Conservation (phyloP, 768 basidiomycete genomes). For the Sporobolomyces roseus region DNA sequence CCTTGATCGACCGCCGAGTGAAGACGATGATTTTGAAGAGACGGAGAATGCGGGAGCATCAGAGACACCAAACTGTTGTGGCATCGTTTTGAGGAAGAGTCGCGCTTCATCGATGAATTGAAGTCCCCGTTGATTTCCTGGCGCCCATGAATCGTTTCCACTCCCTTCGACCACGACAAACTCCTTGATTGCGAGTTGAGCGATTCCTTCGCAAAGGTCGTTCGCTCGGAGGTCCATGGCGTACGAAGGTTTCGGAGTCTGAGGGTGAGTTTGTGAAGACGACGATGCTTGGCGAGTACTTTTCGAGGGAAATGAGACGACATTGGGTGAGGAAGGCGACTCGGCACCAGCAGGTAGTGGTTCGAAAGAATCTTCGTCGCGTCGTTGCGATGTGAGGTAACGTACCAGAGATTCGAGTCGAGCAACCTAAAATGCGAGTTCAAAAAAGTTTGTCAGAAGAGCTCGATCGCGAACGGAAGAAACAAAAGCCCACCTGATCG, state of each 20-base stretch:
- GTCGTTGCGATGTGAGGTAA: constrained; percentile 34
- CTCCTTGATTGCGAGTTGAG: constrained; percentile 36
- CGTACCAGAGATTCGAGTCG: constrained; percentile 37
- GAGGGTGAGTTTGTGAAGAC: not conserved
- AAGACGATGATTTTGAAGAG: not conserved
- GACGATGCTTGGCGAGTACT: too few species aligned
- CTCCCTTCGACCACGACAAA: constrained; percentile 38
- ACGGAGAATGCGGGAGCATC: constrained; percentile 4
- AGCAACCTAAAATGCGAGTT: constrained; percentile 20
- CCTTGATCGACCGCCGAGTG: not conserved
- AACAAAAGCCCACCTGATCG: constrained; percentile 9
- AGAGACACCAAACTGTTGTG: constrained; percentile 33
- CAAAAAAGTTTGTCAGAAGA: too few species aligned
- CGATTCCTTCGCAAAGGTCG: constrained; percentile 37
- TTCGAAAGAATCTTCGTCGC: not conserved
- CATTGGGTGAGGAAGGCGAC: not conserved
- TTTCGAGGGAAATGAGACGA: constrained; percentile 4
- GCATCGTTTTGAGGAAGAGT: constrained; percentile 29
- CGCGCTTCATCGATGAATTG: constrained; percentile 30
- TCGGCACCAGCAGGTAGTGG: not conserved
- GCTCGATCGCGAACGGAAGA: not conserved
- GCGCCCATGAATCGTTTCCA: constrained; percentile 34
- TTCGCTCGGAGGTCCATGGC: constrained; percentile 33
- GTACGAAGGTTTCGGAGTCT: not conserved
- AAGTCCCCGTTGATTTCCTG: constrained; percentile 17